Evolutionary conservation across 306 rosid species (phyloP), one percentile per base, ranked within the genome.

Genomic region (Notholithocarpus densiflorus): DNA sequence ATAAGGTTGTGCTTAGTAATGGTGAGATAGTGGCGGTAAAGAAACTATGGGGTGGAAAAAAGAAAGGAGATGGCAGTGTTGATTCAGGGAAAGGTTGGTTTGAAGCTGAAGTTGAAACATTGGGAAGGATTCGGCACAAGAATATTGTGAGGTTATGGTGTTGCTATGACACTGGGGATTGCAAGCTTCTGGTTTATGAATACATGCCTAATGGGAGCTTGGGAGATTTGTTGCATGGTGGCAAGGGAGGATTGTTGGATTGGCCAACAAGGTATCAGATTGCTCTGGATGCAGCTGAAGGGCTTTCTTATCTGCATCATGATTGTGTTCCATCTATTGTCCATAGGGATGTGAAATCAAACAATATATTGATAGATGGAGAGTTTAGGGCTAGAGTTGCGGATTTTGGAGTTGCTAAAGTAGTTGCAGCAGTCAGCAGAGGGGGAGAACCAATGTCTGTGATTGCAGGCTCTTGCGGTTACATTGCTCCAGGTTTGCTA

Each of bases 131-230:
- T 37, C 70, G 97, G 60, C 97, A 92, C 85, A 92, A 89, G 83
- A 92, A 90, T 71, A 92, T 92, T 75, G 96, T 92, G 26, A 86
- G 89, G 79, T 40, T 92, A 55, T 92, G 91, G 96, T 90, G 97
- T 73, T 92, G 97, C 73, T 92, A 89, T 85, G 84, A 84, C 75
- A 77, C 71, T 17, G 88, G 91, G 20, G 87, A 90, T 52, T 87
- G 81, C 83, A 89, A 86, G 80, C 93, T 92, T 21, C 86, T 92
- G 65, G 97, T 92, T 29, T 92, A 92, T 56, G 97, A 92, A 78
- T 92, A 87, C 53, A 90, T 92, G 97, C 93, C 93, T n/a, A 92
- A 90, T 71, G 97, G 97, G 61, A 92, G 97, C 83, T 73, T 92
- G 43, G 90, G 87, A 45, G 97, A 90, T 75, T 76, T 87, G 80